Base-by-base conservation (phyloP, 2,329 filamentous ascomycete species). In the Pseudopithomyces maydicus region DNA sequence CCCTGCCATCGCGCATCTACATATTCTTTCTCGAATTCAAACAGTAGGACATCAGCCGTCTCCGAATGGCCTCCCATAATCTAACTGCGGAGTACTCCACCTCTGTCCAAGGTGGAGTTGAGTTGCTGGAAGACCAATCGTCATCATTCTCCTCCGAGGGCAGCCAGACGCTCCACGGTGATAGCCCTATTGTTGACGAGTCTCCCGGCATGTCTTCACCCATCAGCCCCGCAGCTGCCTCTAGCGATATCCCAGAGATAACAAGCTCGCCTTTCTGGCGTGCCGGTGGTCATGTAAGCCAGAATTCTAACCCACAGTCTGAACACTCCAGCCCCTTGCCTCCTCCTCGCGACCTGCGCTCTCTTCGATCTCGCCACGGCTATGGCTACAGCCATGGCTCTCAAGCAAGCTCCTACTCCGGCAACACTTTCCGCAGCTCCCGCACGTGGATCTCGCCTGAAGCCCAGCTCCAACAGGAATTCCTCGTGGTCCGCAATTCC, bases 401-500 rank as follows among this genome's bases (percentile, higher is more conserved):
- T 32, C 52, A 52, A 11, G n/a, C 35, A 41, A 41, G 14, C 15
- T 35, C 47, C 26, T 50, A 41, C 36, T 32, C 48, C n/a, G 48
- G 57, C 12, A 56, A 52, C 17, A 43, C 42, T 3, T 62, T 54
- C 8, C 67, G 64, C 15, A 64, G 58, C 42, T 65, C 68, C 0
- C 59, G 56, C 7, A 67, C 65, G 1, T 73, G 69, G 68, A 49
- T 68, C 7, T 71, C 72, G 0, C 61, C 63, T 1, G 70, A 73
- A 14, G 55, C 59, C 2, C 63, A 68, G 41, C 61, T 62, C 6
- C 58, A 62, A 11, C 64, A 73, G 12, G 67, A 73, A 19, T 74
- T 69, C 26, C 50, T 70, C 14, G 53, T 70, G n/a, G 52, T 72
- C 33, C 72, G 72, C 8, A 75, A 75, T 51, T 55, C 71, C 0